Evolutionary conservation across 2,329 filamentous ascomycete genomes (phyloP).

Genomic region (Colletotrichum aenigma): DNA sequence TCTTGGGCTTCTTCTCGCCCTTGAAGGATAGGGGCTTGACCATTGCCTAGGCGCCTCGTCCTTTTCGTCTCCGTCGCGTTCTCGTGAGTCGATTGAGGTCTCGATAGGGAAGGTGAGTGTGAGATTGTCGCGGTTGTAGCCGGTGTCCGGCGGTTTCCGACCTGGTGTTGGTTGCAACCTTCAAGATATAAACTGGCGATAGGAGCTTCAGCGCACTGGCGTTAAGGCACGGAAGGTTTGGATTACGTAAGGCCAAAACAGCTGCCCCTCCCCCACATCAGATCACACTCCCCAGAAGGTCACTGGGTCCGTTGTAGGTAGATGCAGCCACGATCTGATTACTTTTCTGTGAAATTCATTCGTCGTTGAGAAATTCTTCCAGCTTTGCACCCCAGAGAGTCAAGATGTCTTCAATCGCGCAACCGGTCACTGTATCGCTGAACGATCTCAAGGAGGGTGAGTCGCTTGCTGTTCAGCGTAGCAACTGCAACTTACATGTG

Average conservation of each 20-base stretch:
- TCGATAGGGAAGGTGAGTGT: constrained; percentile 1
- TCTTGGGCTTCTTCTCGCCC: constrained; percentile 94
- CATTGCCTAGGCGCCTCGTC: constrained; percentile 55
- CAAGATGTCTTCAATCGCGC: constrained; percentile 52
- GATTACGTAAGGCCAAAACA: constrained; percentile 4
- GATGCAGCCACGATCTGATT: not conserved
- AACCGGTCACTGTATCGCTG: constrained; percentile 66
- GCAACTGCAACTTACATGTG: constrained; percentile 14
- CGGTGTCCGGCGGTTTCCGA: constrained; percentile 2
- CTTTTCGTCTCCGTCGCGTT: not conserved
- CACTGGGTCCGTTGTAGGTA: not conserved
- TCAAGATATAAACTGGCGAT: not conserved
- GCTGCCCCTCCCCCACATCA: constrained; percentile 9
- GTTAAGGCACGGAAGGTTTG: not conserved
- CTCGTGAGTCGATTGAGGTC: not conserved
- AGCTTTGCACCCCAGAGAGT: not conserved
- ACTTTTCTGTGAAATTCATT: not conserved
- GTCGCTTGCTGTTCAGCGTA: constrained; percentile 1
- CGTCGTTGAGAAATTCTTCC: not conserved
- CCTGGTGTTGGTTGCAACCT: not conserved
- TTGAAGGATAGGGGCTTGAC: constrained; percentile 94
- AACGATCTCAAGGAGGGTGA: constrained; percentile 63
- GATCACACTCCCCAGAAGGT: not conserved
- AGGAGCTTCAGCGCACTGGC: not conserved
- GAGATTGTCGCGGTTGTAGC: not conserved